Conservation (phyloP, 2,329 filamentous ascomycete species). For the Xylaria sp. region DNA sequence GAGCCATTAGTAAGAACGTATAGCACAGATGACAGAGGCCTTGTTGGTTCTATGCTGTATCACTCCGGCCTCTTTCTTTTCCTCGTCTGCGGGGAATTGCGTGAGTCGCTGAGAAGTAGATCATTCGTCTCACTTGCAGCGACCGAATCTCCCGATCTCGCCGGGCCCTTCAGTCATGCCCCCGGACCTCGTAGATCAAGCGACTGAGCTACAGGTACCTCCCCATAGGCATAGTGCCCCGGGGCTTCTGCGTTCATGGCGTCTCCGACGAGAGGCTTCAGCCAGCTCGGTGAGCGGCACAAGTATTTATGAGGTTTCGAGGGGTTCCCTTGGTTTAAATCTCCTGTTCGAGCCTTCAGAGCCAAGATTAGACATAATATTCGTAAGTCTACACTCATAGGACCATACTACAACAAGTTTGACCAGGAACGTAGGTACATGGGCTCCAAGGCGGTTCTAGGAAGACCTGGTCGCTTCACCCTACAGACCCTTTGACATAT, state of each 20-base stretch:
- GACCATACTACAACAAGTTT: neutral
- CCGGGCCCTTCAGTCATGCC: too few relatives aligned
- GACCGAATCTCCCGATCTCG: too few relatives aligned
- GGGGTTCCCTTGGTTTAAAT: neutral
- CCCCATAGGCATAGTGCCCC: neutral
- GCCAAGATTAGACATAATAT: neutral
- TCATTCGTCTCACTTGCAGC: too few relatives aligned
- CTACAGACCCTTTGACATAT: neutral
- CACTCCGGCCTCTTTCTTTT: too few relatives aligned
- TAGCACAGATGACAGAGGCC: too few relatives aligned
- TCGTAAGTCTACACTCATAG: neutral
- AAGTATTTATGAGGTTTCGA: neutral
- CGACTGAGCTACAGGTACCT: too few relatives aligned
- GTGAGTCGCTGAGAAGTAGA: too few relatives aligned
- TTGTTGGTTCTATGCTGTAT: too few relatives aligned
- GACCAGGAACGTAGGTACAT: neutral
- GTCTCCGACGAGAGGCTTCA: neutral
- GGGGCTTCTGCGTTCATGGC: neutral
- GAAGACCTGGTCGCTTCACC: neutral
- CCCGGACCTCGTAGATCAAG: too few relatives aligned
- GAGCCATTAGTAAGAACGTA: too few relatives aligned
- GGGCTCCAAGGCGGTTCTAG: neutral
- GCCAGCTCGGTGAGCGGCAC: neutral
- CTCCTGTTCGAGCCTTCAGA: neutral
- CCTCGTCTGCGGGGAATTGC: too few relatives aligned